Base-by-base conservation (phyloP, 345 rosid genomes). In the Bruguiera sexangula region DNA sequence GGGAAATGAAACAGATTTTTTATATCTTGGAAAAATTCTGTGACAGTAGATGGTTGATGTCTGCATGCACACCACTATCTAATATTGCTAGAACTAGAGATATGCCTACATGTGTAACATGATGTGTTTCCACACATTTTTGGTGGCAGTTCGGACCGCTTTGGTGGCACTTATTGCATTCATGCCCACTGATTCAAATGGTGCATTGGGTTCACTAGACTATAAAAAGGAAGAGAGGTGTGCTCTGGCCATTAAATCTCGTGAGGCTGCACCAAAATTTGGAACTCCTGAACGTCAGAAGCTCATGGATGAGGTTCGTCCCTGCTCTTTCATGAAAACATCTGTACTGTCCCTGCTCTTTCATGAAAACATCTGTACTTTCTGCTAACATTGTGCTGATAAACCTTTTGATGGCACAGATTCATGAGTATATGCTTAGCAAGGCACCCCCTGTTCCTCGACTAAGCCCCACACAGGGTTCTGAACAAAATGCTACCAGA, bases 201-300 rank as follows among this genome's bases (percentile, higher is more conserved):
- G 97, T 77, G 99, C 98, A 27, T 74, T 95, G 73, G 99, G 98
- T 48, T 92, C 99, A 2, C 84, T 92, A 53, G 99, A 95, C 83
- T 90, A 88, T 74, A 88, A 88, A 74, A 88, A 92, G 79, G 96
- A 90, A 73, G 99, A 95, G 79, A 83, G 94, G 68, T 92, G 66
- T 63, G 66, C 77, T n/a, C 86, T 95, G 62, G 96, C 98, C 30
- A 67, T 86, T 63, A 95, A 90, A 83, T 92, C 99, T 76, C 96
- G 98, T 59, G 94, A 88, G 71, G 77, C 87, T 59, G 86, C 93
- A 27, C 99, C 98, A 26, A 84, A 78, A 78, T 83, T 79, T 51
- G 92, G 98, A 54, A 88, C 81, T 67, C 68, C 90, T 60, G 98
- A 89, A 37, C 96, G 99, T 29, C 99, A 95, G 73, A 90, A 80